Evolutionary conservation across 208 protist species (phyloP), one percentile per base, ranked within the genome.

Genomic region (Wallacemonas rigidus): DNA sequence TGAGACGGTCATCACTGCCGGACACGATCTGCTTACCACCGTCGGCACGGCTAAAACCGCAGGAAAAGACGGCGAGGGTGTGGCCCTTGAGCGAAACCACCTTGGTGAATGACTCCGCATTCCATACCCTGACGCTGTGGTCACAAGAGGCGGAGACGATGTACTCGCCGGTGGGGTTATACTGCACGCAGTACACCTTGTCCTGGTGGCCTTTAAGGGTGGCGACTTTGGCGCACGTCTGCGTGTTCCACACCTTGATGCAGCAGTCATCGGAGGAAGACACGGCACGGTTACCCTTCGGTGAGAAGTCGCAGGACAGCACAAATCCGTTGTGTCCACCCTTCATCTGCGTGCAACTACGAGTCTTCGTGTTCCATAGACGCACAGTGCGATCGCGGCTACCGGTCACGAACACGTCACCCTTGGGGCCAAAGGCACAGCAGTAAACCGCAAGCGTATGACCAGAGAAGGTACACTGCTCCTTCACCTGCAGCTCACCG

Each of bases 171-270:
- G 91, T 88, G 48, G 81, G 55, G 56, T 82, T 83, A 81, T 96
- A 99, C 64, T 82, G 74, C 36, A 97, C 90, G 75, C 81, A 90
- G 79, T 97, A 96, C 48, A 98, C 96, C 39, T 85, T 96, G 77
- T 98, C 93, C 57, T 96, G 97, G 75, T 99, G 98, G 6, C 93
- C 97, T 75, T 98, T 98, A 41, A 98, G 79, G 14, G 87, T 95
- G 39, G 68, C 67, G 11, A 90, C 60, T 80, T 96, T 96, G 69
- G 63, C 74, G 75, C 78, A 88, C 40, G 83, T 90, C 8, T 69
- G 43, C 45, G 82, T 85, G 78, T 90, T 89, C 90, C 92, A 96
- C 41, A 96, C 71, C 72, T 92, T 94, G 69, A 93, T 90, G 14
- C 83, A 89, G 53, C 75, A 75, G 67, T 96, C 89, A 40, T 92